Evolutionary conservation across 345 rosid genomes (phyloP), one percentile per base, ranked within the genome.

Genomic region (Arabidopsis arenosa): DNA sequence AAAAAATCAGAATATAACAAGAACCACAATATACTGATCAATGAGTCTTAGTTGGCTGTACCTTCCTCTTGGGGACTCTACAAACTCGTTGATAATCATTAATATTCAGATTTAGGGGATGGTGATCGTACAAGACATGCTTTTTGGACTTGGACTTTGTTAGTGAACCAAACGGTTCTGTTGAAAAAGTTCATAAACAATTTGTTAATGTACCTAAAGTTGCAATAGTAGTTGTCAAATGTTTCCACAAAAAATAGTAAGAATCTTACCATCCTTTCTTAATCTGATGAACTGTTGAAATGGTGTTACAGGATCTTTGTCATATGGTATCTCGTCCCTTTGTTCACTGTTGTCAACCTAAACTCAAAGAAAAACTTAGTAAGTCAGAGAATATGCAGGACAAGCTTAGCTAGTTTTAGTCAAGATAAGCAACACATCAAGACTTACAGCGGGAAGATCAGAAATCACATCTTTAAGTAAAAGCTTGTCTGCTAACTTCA

Each of bases 361-460:
- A 45, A 73, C 40, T 2, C 66, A 73, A 1, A 43, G 48, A 56
- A 18, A 47, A 57, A 2, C 11, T 40, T 23, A 56, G 21, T 18
- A 65, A 21, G 55, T n/a, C 8, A 28, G 40, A 21, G 49, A 37
- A 63, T 44, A 45, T 17, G 60, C 40, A 62, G 63, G 17, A 48
- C 17, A 57, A 30, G 28, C 37, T 63, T 32, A 52, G 26, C 14
- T 44, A 32, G 5, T 37, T 23, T 56, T 33, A 60, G 13, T 68
- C n/a, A 32, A 63, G 26, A 66, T 39, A 9, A 26, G 4, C 36
- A n/a, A 75, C 15, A 26, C 1, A 54, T 4, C 26, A 33, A 62
- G 21, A 75, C 86, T 56, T 80, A 93, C 97, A 12, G 56, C 59
- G 3, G 71, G 77, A 54, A 74, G 64, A 52, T 74, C 77, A 2